These are phyloP conservation scores for Scedosporium boydii DNA, from an alignment of 2,329 filamentous ascomycete genomes.

Conservation along the genomic window DNA sequence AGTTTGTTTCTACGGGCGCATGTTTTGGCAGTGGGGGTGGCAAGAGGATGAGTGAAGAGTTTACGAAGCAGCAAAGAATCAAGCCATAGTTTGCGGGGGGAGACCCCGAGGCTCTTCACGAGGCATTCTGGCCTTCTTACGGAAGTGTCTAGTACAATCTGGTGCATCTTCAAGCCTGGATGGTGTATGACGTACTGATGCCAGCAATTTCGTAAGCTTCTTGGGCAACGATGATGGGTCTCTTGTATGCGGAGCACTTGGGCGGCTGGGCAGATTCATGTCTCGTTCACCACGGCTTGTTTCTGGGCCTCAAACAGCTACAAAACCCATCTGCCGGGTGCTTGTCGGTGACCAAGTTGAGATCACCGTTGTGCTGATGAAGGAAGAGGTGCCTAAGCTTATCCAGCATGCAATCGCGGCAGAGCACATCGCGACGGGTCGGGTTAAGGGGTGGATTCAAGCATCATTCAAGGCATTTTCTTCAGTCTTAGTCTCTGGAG, in stretches of 20 bases:
- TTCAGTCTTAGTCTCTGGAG: too few species aligned
- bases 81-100: background rate
- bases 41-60: background rate
- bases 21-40: background rate
- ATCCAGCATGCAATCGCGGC: background rate
- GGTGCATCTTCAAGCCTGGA: background rate
- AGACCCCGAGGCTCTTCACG: background rate
- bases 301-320: background rate
- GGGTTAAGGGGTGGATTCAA: background rate
- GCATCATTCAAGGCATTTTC: background rate
- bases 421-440: background rate
- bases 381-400: background rate
- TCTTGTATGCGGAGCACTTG: background rate
- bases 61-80: background rate
- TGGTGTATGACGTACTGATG: too few species aligned
- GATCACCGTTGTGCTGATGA: background rate
- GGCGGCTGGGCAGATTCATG: background rate
- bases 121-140: background rate
- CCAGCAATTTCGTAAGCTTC: background rate
- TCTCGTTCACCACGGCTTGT: background rate
- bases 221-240: background rate
- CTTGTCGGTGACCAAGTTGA: background rate
- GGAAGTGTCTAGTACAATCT: background rate
- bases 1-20: too few species aligned
- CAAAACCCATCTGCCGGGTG: background rate